These are phyloP conservation scores for Coccinonectria pachysandricola DNA, from an alignment of 2,329 filamentous ascomycete species.

Conservation along the genomic window DNA sequence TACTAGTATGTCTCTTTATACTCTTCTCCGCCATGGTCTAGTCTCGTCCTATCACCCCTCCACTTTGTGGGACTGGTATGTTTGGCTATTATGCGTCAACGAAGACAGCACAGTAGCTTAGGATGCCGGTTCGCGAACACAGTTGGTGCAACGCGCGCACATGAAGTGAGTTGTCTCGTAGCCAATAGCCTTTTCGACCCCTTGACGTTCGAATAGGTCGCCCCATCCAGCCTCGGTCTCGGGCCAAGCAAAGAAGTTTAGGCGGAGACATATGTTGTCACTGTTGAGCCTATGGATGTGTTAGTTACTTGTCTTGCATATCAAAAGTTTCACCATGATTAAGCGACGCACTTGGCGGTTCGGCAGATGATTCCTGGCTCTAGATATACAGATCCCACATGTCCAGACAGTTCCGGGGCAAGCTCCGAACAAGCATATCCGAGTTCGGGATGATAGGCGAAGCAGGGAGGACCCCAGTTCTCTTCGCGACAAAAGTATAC, in stretches of 20 bases:
- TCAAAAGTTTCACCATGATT: neutral
- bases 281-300: constrained; percentile 4
- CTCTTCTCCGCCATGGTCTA: too few species aligned
- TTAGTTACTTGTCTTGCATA: constrained; percentile 3
- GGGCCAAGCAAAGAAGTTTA: constrained; percentile 16
- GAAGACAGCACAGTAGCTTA: neutral
- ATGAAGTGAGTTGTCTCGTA: constrained; percentile 16
- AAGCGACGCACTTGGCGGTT: constrained; percentile 10
- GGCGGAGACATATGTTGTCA: constrained; percentile 6
- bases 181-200: constrained; percentile 7
- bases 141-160: constrained; percentile 15
- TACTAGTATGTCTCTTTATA: too few species aligned
- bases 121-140: constrained; percentile 5
- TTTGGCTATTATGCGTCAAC: neutral
- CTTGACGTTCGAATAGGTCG: constrained; percentile 10
- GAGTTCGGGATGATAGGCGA: constrained; percentile 12
- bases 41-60: too few species aligned
- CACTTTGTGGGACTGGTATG: too few species aligned
- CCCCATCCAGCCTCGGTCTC: constrained; percentile 14
- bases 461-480: constrained; percentile 18
- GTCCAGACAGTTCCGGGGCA: constrained; percentile 8
- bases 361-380: constrained; percentile 16
- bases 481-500: constrained; percentile 18
- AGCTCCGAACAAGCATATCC: constrained; percentile 16
- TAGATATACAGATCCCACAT: constrained; percentile 16